These are phyloP conservation scores for Globisporangium radiosum DNA, from an alignment of 352 stramenopile species.

Conservation along the genomic window DNA sequence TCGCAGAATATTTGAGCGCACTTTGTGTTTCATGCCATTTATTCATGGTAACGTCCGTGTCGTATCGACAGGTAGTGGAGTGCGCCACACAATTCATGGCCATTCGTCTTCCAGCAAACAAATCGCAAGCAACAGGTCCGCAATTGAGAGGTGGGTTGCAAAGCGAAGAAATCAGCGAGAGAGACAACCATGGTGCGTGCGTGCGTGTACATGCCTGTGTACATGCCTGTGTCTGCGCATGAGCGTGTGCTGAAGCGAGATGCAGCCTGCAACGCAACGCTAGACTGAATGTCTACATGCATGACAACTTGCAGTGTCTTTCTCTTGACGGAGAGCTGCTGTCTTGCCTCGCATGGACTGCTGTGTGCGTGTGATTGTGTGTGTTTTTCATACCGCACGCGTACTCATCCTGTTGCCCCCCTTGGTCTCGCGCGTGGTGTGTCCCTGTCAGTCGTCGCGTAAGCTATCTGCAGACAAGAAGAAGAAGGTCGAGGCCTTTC, in stretches of 20 bases:
- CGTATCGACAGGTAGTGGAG: not conserved
- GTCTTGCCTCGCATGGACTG: not conserved
- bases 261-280: not conserved
- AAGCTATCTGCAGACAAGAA: constrained; percentile 59
- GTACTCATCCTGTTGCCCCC: too few species aligned
- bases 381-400: not conserved
- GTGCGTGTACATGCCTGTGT: not conserved
- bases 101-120: too few species aligned
- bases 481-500: constrained; percentile 65
- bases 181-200: constrained; percentile 1
- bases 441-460: constrained; percentile 19
- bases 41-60: not conserved
- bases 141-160: not conserved
- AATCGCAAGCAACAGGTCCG: too few species aligned
- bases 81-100: not conserved
- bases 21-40: not conserved
- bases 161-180: constrained; percentile 1
- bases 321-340: too few species aligned
- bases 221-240: not conserved
- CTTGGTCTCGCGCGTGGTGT: too few species aligned
- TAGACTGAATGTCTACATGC: not conserved
- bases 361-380: not conserved
- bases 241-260: not conserved
- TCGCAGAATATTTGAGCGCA: not conserved
- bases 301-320: too few species aligned